Evolutionary conservation across 2,329 filamentous ascomycete species (phyloP).

Genomic region (Westerdykella sp.): DNA sequence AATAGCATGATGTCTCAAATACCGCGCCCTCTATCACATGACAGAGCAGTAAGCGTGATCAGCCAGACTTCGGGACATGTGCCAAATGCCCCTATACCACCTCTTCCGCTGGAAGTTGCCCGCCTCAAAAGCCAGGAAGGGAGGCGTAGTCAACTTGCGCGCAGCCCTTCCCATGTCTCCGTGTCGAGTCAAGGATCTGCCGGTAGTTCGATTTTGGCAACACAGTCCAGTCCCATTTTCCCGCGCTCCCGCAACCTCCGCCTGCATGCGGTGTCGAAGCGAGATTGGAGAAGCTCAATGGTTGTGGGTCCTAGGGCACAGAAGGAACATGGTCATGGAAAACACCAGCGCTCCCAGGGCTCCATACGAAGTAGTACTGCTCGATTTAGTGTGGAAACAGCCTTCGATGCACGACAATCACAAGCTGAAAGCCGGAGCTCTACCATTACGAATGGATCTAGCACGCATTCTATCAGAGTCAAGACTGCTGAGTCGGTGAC

Average conservation of each 20-base stretch:
- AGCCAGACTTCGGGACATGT: constrained; percentile 30
- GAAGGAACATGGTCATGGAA: constrained; percentile 19
- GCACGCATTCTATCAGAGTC: constrained; percentile 17
- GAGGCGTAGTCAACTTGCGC: constrained; percentile 20
- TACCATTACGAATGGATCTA: constrained; percentile 9
- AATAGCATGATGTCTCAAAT: constrained; percentile 2
- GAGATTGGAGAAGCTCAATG: constrained; percentile 30
- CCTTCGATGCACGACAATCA: constrained; percentile 2
- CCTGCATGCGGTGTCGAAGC: constrained; percentile 33
- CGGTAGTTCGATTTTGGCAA: constrained; percentile 38
- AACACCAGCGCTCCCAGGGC: constrained; percentile 8
- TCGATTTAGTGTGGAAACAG: constrained; percentile 5
- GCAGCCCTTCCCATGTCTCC: constrained; percentile 34
- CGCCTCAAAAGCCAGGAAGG: constrained; percentile 20
- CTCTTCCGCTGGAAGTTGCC: constrained; percentile 34
- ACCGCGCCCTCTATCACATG: constrained; percentile 16
- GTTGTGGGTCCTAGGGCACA: constrained; percentile 27
- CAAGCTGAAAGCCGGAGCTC: constrained; percentile 7
- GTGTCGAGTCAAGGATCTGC: constrained; percentile 38
- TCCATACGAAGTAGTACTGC: constrained; percentile 10
- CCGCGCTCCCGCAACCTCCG: constrained; percentile 17
- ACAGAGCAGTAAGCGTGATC: constrained; percentile 22
- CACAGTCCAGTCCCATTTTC: constrained; percentile 32
- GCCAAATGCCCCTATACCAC: constrained; percentile 39
- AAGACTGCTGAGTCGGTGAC: constrained; percentile 32